Conservation (phyloP, 1,284 basidiomycete genomes). For the Boletus smithii region DNA sequence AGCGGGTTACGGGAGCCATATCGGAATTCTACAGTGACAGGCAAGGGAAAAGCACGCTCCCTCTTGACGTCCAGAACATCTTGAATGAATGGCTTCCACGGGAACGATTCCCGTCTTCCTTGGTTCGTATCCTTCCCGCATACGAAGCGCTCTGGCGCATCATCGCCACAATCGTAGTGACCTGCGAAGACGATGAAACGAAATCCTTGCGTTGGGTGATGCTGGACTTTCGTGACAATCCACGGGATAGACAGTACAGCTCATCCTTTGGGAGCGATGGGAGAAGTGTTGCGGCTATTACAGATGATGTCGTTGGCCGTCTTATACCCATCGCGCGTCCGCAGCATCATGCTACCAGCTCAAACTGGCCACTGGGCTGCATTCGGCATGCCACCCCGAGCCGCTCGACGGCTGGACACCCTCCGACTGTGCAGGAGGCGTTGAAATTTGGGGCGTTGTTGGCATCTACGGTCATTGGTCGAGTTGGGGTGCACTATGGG, state of each 20-base stretch:
- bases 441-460: conserved; percentile 47
- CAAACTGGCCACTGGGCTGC: conserved; percentile 17
- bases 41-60: conserved; percentile 4
- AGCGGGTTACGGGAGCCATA: conserved; percentile 37
- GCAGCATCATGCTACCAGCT: conserved; percentile 24
- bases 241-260: conserved; percentile 37
- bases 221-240: conserved; percentile 38
- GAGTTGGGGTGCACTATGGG: conserved; percentile 29
- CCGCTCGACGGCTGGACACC: conserved; percentile 24
- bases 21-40: conserved; percentile 38
- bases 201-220: conserved; percentile 32
- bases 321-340: conserved; percentile 49
- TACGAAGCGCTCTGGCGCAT: conserved; percentile 64
- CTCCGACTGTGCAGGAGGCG: conserved; percentile 46
- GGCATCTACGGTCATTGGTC: conserved; percentile 39
- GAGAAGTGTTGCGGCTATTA: conserved; percentile 40
- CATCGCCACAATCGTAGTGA: conserved; percentile 42
- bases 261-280: conserved; percentile 6
- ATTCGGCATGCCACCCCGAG: conserved; percentile 10
- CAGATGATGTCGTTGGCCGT: conserved; percentile 45
- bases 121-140: conserved; percentile 52
- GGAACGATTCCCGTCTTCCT: conserved; percentile 35
- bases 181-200: conserved; percentile 28
- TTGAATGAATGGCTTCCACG: conserved; percentile 37
- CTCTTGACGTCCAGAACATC: conserved; percentile 31